phyloP scores from a whole-genome alignment of 768 basidiomycete species.

The Naganishia kalamii region DNA sequence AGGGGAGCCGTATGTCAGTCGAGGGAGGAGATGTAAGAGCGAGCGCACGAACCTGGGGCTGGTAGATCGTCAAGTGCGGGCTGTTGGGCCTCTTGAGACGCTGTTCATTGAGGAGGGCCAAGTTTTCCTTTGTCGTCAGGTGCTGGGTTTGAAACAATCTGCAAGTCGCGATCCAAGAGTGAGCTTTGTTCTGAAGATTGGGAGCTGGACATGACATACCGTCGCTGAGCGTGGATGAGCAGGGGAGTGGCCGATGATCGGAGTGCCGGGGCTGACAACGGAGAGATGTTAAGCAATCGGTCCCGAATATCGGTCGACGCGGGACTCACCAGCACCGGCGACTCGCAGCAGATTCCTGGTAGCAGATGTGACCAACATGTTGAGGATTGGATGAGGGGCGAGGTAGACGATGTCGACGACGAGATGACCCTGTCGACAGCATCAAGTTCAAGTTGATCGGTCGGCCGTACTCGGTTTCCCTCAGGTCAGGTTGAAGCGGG shows the following conservation, averaged over 20 bases:
- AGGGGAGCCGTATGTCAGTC: conserved; percentile 35
- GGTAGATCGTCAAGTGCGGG: conserved; percentile 93
- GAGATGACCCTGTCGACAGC: not conserved
- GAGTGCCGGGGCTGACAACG: conserved; percentile 1
- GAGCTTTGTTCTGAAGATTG: not conserved
- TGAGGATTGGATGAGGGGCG: not conserved
- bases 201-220: not conserved
- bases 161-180: not conserved
- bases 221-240: conserved; percentile 1
- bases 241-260: conserved; percentile 9
- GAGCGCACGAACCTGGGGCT: conserved; percentile 40
- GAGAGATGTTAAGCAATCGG: not conserved
- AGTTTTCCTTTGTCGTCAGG: conserved; percentile 37
- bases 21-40: not conserved
- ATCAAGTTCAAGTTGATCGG: conserved; percentile 12
- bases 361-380: conserved; percentile 4
- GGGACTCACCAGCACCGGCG: conserved; percentile 9
- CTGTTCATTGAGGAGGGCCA: conserved; percentile 74
- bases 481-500: not conserved
- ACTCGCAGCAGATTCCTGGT: conserved; percentile 9
- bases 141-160: conserved; percentile 41
- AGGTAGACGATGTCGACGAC: not conserved
- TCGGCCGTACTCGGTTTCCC: conserved; percentile 16
- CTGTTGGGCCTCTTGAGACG: conserved; percentile 80
- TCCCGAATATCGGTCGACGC: not conserved